Evolutionary conservation across 2,329 filamentous ascomycete species (phyloP).

Genomic region (Microdochium trichocladiopsis): DNA sequence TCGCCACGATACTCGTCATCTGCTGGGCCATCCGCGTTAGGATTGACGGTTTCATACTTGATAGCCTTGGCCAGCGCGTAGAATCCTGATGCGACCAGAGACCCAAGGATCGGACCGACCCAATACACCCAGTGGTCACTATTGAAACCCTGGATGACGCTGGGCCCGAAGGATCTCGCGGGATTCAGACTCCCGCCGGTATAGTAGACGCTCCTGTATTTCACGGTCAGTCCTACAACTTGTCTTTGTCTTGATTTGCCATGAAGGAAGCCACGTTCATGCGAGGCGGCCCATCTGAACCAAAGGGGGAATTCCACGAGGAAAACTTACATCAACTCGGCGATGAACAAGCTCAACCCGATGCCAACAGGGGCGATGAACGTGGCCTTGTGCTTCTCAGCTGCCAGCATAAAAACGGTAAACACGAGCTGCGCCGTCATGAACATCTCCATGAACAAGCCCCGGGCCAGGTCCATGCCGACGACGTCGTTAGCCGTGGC

Average conservation of each 20-base stretch:
- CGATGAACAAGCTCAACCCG: constrained; percentile 52
- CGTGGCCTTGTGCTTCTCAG: constrained; percentile 55
- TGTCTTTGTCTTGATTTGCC: no score
- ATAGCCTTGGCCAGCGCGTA: constrained; percentile 27
- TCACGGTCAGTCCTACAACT: no score
- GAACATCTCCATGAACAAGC: constrained; percentile 47
- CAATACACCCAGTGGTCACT: constrained; percentile 19
- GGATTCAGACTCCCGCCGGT: constrained; percentile 17
- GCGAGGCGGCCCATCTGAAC: no score
- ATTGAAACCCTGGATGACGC: constrained; percentile 10
- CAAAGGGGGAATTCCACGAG: no score
- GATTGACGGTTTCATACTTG: constrained; percentile 23
- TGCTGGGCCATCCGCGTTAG: constrained; percentile 12
- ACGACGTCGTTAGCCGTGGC: constrained; percentile 13
- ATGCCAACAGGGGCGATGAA: constrained; percentile 57
- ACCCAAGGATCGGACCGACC: constrained; percentile 26
- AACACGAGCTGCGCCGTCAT: constrained; percentile 45
- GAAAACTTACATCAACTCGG: constrained; percentile 23
- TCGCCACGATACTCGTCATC: neutral
- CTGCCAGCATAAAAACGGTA: constrained; percentile 51
- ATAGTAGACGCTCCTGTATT: constrained; percentile 13
- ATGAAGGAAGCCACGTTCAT: no score
- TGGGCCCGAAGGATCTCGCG: constrained; percentile 17
- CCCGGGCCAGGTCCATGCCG: constrained; percentile 35
- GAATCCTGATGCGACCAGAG: constrained; percentile 21